Evolutionary conservation across 352 stramenopile genomes (phyloP), one percentile per base, ranked within the genome.

Genomic region (Thraustochytrium sp.): DNA sequence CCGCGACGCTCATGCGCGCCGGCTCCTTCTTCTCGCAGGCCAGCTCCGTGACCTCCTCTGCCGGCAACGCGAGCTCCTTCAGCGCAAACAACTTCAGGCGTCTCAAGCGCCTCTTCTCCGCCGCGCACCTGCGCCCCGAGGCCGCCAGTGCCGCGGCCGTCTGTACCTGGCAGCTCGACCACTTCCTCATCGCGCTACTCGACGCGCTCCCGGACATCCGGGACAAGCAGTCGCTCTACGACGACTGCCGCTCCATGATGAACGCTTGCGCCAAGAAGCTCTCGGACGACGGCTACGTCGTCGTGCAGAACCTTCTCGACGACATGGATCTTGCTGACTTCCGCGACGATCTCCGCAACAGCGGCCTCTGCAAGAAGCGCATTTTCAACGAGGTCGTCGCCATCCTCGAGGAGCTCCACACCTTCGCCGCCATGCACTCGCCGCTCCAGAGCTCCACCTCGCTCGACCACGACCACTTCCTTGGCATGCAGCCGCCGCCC

Each of bases 241-340:
- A 55, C 68, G 65, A 77, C 34, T 77, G 49, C 13, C 42, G 37
- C 29, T 40, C 34, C 46, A 77, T 77, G 65, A n/a, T 62, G 65
- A n/a, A 62, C 0, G 11, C 34, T 23, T 77, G 65, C 26, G 65
- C 49, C 13, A 16, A 23, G 40, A 68, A 72, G 16, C 49, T 77
- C 18, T 1, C 42, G 13, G 42, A 77, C 46, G 42, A 77, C 26
- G 65, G 65, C 42, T 77, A 77, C 49, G 42, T 77, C 26, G 26
- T 62, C 31, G 65, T 77, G 42, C 9, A 72, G 26, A 62, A 72
- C 46, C 65, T 77, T 26, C 42, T 77, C 9, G 18, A 37, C 16
- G 65, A 77, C 46, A 77, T 77, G 42, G 38, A 77, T 29, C 3
- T 77, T 68, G n/a, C 42, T 36, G 65, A 77, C 26, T 77, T 77